phyloP scores from a whole-genome alignment of 2,329 filamentous ascomycete genomes.

The Verticillium isaacii region DNA sequence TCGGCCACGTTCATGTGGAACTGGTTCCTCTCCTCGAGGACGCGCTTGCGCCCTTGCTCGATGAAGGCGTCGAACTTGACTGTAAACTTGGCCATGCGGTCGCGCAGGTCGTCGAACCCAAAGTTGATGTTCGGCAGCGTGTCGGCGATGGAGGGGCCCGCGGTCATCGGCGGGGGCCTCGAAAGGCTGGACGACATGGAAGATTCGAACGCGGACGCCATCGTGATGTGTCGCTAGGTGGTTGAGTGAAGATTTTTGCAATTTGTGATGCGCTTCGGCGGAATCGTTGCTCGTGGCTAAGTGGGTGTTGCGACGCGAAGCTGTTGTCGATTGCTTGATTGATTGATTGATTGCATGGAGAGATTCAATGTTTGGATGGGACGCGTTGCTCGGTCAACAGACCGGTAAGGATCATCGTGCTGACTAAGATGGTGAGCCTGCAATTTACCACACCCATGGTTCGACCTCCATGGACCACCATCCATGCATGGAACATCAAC shows the following conservation, averaged over 20 bases:
- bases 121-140: slow-evolving; percentile 88
- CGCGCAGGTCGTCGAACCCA: slow-evolving; percentile 90
- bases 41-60: slow-evolving; percentile 81
- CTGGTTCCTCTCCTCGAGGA: slow-evolving; percentile 88
- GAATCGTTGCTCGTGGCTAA: neutral
- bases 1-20: slow-evolving; percentile 89
- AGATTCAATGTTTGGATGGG: slow-evolving; percentile 1
- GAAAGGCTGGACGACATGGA: slow-evolving; percentile 61
- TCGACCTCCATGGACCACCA: too few relatives aligned
- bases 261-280: neutral
- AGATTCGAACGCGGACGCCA: slow-evolving; percentile 62
- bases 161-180: slow-evolving; percentile 53
- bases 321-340: neutral
- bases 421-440: neutral
- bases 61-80: slow-evolving; percentile 90
- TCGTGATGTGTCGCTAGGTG: slow-evolving; percentile 21
- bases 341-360: neutral
- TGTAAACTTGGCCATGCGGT: slow-evolving; percentile 92
- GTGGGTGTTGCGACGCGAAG: neutral
- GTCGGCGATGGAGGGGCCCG: slow-evolving; percentile 65
- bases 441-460: too few relatives aligned
- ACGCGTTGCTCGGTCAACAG: slow-evolving; percentile 13
- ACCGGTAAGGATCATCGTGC: neutral
- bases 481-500: too few relatives aligned
- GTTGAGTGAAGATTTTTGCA: neutral